Base-by-base conservation (phyloP, 169 alveolate genomes). In the Plasmodium knowlesi region DNA sequence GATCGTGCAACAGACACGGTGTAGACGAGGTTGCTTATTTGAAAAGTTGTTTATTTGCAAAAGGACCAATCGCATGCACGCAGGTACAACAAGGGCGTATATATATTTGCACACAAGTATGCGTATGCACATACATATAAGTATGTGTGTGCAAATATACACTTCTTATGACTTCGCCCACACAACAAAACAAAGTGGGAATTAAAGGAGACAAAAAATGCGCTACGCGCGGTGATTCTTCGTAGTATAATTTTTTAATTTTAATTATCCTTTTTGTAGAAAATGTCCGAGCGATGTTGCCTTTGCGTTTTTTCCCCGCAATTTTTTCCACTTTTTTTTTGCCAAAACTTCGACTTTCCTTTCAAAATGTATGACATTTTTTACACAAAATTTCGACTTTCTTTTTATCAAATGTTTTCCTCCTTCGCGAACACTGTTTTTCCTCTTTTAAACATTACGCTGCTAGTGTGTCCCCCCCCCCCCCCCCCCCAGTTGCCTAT, bases 11-110 rank as follows among this genome's bases (percentile, higher is more conserved):
- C 37, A 67, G 76, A 19, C 14, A 3, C 3, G 14, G 32, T 67
- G 76, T 67, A 67, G 76, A 67, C 30, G n/a, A 34, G 76, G 76
- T 67, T 67, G 41, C 76, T 25, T 67, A 67, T 67, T 67, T 67
- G 37, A 32, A 67, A 67, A 67, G 76, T 67, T 67, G 76, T 32
- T 25, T 22, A 67, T 67, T 67, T 67, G 37, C 76, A 67, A 67
- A 67, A 67, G n/a, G 37, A n/a, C 19, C 76, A 67, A 67, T 67
- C 39, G 28, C 76, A 12, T 10, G 37, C 34, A 6, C 32, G 32
- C 76, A 28, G 30, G 41, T 25, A 67, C 22, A 50, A 67, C 22
- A 50, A 50, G 76, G 34, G 37, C 10, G 76, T 25, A 67, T 19
- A 28, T 67, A 61, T 32, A 61, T 46, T 46, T 46, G 57, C 57